A percentile compares a stretch with the other conserved stretches of the same genome.
Conservation (phyloP, 1,139 yeast genomes). For the Diutina mesorugosa region DNA sequence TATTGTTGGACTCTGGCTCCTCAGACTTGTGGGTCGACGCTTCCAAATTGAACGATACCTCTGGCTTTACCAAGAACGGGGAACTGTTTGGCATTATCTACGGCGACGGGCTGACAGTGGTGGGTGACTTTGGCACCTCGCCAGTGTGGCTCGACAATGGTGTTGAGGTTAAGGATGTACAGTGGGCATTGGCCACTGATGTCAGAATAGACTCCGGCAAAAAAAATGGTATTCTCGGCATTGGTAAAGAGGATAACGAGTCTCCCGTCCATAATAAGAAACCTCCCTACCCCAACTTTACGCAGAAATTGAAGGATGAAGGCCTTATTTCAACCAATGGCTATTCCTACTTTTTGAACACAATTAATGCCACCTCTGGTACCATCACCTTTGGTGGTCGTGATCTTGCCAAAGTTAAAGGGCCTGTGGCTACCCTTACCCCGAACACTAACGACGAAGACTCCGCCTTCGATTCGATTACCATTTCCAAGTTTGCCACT, state of each 20-base stretch:
- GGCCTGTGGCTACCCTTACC: neutral
- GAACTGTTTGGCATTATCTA: constrained; percentile 4
- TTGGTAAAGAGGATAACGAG: constrained; percentile 3
- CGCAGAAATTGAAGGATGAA: neutral
- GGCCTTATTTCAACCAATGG: neutral
- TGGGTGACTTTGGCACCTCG: constrained; percentile 5
- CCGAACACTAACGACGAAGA: too few species aligned
- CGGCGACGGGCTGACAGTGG: constrained; percentile 3
- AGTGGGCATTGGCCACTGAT: constrained; percentile 4
- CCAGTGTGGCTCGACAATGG: neutral
- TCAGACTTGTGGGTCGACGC: constrained; percentile 6
- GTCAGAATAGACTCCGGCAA: neutral
- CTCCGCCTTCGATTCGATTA: neutral
- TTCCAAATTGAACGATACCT: neutral
- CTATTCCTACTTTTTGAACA: neutral
- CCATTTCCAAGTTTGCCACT: neutral
- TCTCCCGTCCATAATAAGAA: neutral
- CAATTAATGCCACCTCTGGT: neutral
- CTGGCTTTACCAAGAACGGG: constrained; percentile 3
- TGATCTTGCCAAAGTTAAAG: neutral
- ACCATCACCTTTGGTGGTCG: neutral
- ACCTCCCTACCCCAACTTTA: neutral
- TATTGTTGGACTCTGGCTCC: constrained; percentile 6
- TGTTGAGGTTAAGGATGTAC: constrained; percentile 3
- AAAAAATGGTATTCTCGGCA: constrained; percentile 5